Percentiles rank a stretch among this genome's conserved stretches.
phyloP scores from a whole-genome alignment of 176 grass and related monocot genomes.

The Juncus inflexus region DNA sequence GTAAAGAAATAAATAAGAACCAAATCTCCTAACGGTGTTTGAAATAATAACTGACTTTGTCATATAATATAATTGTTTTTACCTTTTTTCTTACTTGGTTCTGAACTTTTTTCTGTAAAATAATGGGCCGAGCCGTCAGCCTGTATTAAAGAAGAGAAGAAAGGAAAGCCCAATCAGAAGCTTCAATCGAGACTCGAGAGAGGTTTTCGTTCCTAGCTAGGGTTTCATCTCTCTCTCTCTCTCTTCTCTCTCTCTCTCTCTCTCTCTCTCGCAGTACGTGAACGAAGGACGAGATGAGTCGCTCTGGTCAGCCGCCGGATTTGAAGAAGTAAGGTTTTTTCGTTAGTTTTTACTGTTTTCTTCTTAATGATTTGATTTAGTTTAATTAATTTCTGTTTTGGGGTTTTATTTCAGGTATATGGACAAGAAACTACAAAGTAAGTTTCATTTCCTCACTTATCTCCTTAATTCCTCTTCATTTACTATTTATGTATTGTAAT shows the following conservation, averaged over 20 bases:
- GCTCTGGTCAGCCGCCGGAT: slow-evolving; percentile 91
- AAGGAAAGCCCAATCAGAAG: too few relatives aligned
- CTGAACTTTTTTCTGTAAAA: too few relatives aligned
- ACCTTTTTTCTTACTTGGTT: too few relatives aligned
- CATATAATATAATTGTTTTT: too few relatives aligned
- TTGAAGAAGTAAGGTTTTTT: slow-evolving; percentile 65
- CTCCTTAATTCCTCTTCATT: background rate
- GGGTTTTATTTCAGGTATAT: slow-evolving; percentile 54
- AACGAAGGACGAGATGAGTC: slow-evolving; percentile 38
- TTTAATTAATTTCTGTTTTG: slow-evolving; percentile 16
- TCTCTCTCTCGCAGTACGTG: too few relatives aligned
- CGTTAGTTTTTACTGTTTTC: background rate
- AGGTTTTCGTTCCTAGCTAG: background rate
- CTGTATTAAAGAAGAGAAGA: too few relatives aligned
- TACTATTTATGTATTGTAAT: background rate
- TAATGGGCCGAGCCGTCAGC: too few relatives aligned
- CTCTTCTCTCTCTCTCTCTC: slow-evolving; percentile 14
- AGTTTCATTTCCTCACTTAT: slow-evolving; percentile 23
- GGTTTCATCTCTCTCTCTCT: slow-evolving; percentile 1
- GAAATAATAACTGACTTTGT: too few relatives aligned
- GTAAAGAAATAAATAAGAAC: too few relatives aligned
- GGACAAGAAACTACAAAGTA: slow-evolving; percentile 96
- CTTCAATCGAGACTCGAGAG: background rate
- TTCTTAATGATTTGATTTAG: background rate
- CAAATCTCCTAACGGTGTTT: too few relatives aligned